Evolutionary conservation across 495 filamentous ascomycete species (phyloP).

Genomic region (Penicillium nucicola): DNA sequence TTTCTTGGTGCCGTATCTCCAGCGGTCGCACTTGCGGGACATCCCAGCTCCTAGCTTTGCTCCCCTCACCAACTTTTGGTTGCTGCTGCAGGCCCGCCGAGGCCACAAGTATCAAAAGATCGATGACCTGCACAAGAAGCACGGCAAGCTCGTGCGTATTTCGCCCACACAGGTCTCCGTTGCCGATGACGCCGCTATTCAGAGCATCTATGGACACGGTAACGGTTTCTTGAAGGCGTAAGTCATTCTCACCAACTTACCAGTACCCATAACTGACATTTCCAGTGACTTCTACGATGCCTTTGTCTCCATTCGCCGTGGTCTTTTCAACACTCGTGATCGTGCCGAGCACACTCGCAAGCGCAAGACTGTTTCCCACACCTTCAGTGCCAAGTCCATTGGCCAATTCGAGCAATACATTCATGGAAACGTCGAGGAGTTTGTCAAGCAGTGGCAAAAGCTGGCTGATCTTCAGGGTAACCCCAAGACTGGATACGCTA

Average conservation of each 20-base stretch:
- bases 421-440: slow-evolving; percentile 69
- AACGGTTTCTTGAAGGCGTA: slow-evolving; percentile 76
- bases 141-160: slow-evolving; percentile 58
- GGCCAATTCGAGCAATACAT: slow-evolving; percentile 90
- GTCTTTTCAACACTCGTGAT: slow-evolving; percentile 88
- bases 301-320: slow-evolving; percentile 82
- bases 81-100: slow-evolving; percentile 63
- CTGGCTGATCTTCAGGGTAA: slow-evolving; percentile 44
- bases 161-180: slow-evolving; percentile 58
- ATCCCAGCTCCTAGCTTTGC: slow-evolving; percentile 66
- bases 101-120: slow-evolving; percentile 68
- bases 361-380: slow-evolving; percentile 84
- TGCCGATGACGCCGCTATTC: slow-evolving; percentile 57
- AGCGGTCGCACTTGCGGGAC: slow-evolving; percentile 57
- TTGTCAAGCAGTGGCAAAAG: slow-evolving; percentile 70
- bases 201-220: slow-evolving; percentile 58
- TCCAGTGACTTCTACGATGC: slow-evolving; percentile 80
- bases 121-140: slow-evolving; percentile 69
- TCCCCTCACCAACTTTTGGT: slow-evolving; percentile 76
- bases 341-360: slow-evolving; percentile 82
- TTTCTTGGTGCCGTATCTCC: slow-evolving; percentile 69
- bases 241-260: slow-evolving; percentile 6
- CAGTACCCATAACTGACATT: not conserved
- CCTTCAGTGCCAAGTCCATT: slow-evolving; percentile 79
- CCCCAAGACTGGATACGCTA: slow-evolving; percentile 49